A percentile compares a stretch with the other conserved stretches of the same genome.
Evolutionary conservation across 495 filamentous ascomycete genomes (phyloP).

Genomic region (Xanthoparmelia taractica): DNA sequence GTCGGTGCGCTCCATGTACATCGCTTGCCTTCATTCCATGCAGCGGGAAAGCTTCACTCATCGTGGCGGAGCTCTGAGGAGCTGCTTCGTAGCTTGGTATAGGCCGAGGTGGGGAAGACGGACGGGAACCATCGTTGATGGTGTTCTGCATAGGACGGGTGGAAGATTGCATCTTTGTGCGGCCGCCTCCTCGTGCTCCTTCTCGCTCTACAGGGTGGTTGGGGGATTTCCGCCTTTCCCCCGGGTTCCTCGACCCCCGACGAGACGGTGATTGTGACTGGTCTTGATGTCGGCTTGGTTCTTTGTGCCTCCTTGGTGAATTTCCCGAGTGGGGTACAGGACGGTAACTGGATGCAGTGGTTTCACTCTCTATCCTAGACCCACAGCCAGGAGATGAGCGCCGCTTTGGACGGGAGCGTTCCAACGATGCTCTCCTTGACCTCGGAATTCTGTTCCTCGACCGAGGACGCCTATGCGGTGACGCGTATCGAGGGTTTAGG

Average conservation of each 20-base stretch:
- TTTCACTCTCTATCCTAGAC: constrained; percentile 7
- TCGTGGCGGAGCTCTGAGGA: constrained; percentile 22
- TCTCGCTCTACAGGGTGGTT: constrained; percentile 3
- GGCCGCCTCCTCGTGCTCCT: constrained; percentile 11
- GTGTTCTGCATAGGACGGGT: constrained; percentile 29
- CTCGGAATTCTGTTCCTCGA: constrained; percentile 17
- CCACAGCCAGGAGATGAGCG: constrained; percentile 6
- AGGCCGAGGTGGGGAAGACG: constrained; percentile 37
- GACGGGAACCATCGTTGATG: constrained; percentile 27
- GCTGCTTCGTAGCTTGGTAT: constrained; percentile 35
- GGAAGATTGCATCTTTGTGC: constrained; percentile 31
- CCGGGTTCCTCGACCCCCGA: not conserved
- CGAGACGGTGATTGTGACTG: constrained; percentile 1
- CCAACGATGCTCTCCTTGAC: constrained; percentile 11
- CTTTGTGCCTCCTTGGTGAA: constrained; percentile 11
- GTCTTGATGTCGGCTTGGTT: not conserved
- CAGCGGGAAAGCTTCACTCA: constrained; percentile 33
- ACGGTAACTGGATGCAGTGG: constrained; percentile 3
- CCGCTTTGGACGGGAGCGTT: constrained; percentile 16
- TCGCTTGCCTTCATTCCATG: constrained; percentile 35
- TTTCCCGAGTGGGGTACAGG: constrained; percentile 5
- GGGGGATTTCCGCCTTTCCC: constrained; percentile 4
- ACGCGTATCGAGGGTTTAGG: constrained; percentile 3
- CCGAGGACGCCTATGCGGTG: constrained; percentile 17
- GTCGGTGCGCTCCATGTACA: constrained; percentile 29